phyloP scores from a whole-genome alignment of 768 basidiomycete genomes.

The Mycena crocata region DNA sequence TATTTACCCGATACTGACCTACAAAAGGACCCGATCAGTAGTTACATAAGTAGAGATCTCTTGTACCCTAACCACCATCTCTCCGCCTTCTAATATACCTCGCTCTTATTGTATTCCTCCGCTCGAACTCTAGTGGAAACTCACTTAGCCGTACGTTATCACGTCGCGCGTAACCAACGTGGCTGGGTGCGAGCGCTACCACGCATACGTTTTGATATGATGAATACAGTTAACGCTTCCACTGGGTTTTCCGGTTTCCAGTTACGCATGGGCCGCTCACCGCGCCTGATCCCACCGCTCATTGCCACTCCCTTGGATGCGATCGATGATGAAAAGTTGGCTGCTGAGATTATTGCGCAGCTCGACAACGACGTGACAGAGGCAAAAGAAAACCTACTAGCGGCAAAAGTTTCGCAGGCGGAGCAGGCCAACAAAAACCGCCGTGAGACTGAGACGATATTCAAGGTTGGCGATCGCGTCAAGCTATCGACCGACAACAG shows the following conservation, averaged over 20 bases:
- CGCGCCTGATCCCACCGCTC: conserved; percentile 37
- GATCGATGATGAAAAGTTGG: not conserved
- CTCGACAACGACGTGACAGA: conserved; percentile 32
- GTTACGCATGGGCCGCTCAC: conserved; percentile 36
- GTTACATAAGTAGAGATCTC: too few relatives aligned
- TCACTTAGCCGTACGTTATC: conserved; percentile 33
- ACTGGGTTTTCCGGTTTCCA: conserved; percentile 46
- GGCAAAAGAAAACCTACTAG: conserved; percentile 41
- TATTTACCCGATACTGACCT: too few relatives aligned
- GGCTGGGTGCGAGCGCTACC: conserved; percentile 44
- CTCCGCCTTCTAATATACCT: too few relatives aligned
- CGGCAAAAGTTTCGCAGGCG: conserved; percentile 42
- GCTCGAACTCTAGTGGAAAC: too few relatives aligned
- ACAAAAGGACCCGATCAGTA: too few relatives aligned
- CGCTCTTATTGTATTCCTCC: too few relatives aligned
- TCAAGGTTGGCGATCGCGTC: too few relatives aligned
- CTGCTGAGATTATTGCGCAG: not conserved
- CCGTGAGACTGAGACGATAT: too few relatives aligned
- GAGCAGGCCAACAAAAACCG: conserved; percentile 33
- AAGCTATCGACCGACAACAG: too few relatives aligned
- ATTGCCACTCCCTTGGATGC: not conserved
- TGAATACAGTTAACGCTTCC: conserved; percentile 43
- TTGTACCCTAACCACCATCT: too few relatives aligned
- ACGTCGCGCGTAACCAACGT: conserved; percentile 37
- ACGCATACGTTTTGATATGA: conserved; percentile 42